Evolutionary conservation across 2,329 filamentous ascomycete species (phyloP).

Genomic region (Alternaria incomplexa): DNA sequence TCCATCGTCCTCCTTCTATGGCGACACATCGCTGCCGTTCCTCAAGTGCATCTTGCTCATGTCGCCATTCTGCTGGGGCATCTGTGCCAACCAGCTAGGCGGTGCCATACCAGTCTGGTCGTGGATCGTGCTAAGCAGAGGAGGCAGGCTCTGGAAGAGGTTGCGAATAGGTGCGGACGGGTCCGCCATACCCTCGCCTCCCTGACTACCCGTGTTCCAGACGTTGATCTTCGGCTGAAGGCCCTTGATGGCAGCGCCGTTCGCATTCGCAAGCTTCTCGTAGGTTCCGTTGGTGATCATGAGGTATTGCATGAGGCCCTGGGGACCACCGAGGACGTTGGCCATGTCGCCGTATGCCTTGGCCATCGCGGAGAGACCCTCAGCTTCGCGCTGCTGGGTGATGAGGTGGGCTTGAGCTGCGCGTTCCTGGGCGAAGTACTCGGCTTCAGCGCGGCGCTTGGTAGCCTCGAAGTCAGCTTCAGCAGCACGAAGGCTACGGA

Average conservation of each 20-base stretch:
- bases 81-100: constrained; percentile 72
- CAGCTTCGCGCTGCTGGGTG: constrained; percentile 73
- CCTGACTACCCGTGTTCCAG: constrained; percentile 77
- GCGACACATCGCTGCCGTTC: constrained; percentile 31
- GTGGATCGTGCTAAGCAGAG: constrained; percentile 82
- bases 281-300: constrained; percentile 87
- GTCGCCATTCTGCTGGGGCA: constrained; percentile 49
- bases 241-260: constrained; percentile 75
- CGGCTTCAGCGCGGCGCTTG: constrained; percentile 50
- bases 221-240: constrained; percentile 88
- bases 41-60: constrained; percentile 30
- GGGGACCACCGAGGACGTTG: constrained; percentile 76
- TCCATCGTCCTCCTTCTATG: constrained; percentile 1
- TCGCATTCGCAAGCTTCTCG: constrained; percentile 77
- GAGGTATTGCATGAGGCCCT: constrained; percentile 80
- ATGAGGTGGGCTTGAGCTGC: constrained; percentile 67
- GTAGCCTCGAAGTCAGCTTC: constrained; percentile 53
- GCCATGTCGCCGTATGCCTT: constrained; percentile 78
- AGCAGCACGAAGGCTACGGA: constrained; percentile 48
- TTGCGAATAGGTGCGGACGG: constrained; percentile 72
- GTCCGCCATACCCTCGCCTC: constrained; percentile 56
- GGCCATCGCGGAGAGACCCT: constrained; percentile 78
- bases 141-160: constrained; percentile 83
- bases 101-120: constrained; percentile 86
- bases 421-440: constrained; percentile 53